Evolutionary conservation across 139 green algal genomes (phyloP), one percentile per base, ranked within the genome.

Genomic region (Protoeuglena noctilucae): DNA sequence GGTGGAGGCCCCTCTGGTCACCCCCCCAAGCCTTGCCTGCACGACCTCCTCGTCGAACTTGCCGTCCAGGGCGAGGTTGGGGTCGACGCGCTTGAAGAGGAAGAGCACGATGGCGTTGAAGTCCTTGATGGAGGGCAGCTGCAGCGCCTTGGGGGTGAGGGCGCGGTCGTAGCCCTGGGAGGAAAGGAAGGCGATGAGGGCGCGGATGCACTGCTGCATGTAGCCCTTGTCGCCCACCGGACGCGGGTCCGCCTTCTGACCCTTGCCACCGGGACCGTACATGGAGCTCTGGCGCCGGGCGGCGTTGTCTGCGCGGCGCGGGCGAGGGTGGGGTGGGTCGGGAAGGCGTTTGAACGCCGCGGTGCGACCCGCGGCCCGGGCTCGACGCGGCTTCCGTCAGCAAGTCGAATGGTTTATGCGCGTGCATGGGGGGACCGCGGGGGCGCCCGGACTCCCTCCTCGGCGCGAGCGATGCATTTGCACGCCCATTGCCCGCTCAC

Each of bases 1-100:
- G n/a, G n/a, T n/a, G n/a, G n/a, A n/a, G n/a, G n/a, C n/a, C n/a
- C n/a, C n/a, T n/a, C n/a, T n/a, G n/a, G n/a, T n/a, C n/a, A n/a
- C n/a, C n/a, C n/a, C n/a, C n/a, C n/a, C n/a, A n/a, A n/a, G n/a
- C n/a, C n/a, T n/a, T n/a, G n/a, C n/a, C n/a, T n/a, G n/a, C n/a
- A n/a, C n/a, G 5, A 93, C 79, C 48, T 93, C 83, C 24, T 90
- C 81, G 58, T 93, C 83, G 14, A 87, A 67, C 57, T 94, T 93
- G 50, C 69, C 69, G 34, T 76, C 75, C 1, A 68, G 60, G 47
- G 84, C 79, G 41, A 87, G 67, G 48, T 71, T 83, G 5, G 85
- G 74, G 60, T 95, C 87, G 24, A 93, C 66, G 29, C 72, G 57
- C 24, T 71, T 70, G 51, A 87, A 77, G 2, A 95, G 71, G 68